Conservation (phyloP, 2,329 filamentous ascomycete genomes). For the Monilinia polystroma region DNA sequence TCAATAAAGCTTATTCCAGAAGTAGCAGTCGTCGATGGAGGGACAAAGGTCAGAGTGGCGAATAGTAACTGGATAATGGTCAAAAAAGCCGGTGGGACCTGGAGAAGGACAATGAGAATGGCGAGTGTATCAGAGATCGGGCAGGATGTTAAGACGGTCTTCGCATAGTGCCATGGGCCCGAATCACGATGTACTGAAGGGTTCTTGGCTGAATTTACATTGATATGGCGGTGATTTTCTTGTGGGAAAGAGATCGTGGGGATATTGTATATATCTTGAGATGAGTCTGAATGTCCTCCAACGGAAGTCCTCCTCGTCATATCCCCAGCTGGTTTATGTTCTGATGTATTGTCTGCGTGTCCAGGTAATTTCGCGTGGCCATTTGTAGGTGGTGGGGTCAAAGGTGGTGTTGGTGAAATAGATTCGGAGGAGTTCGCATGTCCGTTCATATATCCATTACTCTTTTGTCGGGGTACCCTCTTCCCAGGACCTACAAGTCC, state of each 20-base stretch:
- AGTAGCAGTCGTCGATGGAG: constrained; percentile 75
- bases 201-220: constrained; percentile 68
- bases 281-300: constrained; percentile 55
- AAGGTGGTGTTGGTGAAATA: constrained; percentile 41
- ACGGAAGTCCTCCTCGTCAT: constrained; percentile 50
- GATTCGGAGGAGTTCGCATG: constrained; percentile 44
- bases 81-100: constrained; percentile 83
- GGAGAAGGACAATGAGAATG: constrained; percentile 92
- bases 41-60: constrained; percentile 88
- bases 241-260: constrained; percentile 44
- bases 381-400: constrained; percentile 43
- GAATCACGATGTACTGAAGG: constrained; percentile 67
- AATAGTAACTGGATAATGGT: constrained; percentile 91
- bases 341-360: constrained; percentile 32
- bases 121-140: constrained; percentile 93
- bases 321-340: constrained; percentile 42
- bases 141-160: constrained; percentile 85
- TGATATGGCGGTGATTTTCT: constrained; percentile 62
- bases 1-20: constrained; percentile 74
- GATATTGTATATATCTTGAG: constrained; percentile 49
- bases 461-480: constrained; percentile 55
- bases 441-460: constrained; percentile 54
- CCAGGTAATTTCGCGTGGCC: constrained; percentile 35
- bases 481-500: constrained; percentile 77
- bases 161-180: constrained; percentile 72